Conservation (phyloP, 768 basidiomycete genomes). For the Leccinellum albellum region DNA sequence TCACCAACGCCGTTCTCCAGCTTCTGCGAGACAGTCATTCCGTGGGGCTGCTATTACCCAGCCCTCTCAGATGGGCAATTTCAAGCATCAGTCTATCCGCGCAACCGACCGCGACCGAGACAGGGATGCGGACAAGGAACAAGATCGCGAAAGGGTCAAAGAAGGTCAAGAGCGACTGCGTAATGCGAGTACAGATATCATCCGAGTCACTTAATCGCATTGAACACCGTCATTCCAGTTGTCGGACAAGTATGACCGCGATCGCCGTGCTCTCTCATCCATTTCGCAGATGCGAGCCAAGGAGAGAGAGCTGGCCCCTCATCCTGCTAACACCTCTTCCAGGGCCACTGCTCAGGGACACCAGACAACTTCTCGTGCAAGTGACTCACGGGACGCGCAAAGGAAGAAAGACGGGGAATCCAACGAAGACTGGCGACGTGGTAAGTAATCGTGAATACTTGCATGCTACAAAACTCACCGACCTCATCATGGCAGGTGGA, state of each 20-base stretch:
- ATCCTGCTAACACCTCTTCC: constrained; percentile 44
- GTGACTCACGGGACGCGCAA: constrained; percentile 54
- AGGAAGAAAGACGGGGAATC: constrained; percentile 72
- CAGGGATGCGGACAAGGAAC: constrained; percentile 43
- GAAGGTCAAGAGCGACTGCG: constrained; percentile 78
- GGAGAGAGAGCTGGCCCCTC: constrained; percentile 65
- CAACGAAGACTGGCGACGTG: constrained; percentile 84
- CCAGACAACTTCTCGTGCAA: constrained; percentile 42
- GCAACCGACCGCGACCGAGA: constrained; percentile 56
- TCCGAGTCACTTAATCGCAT: background rate
- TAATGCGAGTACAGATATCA: constrained; percentile 43
- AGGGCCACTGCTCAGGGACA: constrained; percentile 37
- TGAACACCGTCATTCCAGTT: constrained; percentile 43
- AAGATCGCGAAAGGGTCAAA: constrained; percentile 61
- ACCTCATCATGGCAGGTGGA: constrained; percentile 31
- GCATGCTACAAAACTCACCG: background rate
- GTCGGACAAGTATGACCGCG: constrained; percentile 85
- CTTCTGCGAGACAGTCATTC: constrained; percentile 61
- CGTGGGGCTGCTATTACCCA: constrained; percentile 62
- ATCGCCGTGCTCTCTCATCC: constrained; percentile 58
- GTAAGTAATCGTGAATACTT: constrained; percentile 37
- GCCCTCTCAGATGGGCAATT: constrained; percentile 91
- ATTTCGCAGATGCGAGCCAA: constrained; percentile 50
- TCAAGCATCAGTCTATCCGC: constrained; percentile 82
- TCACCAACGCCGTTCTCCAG: constrained; percentile 34